These are phyloP conservation scores for Pseudogymnoascus sp. DNA, from an alignment of 2,329 filamentous ascomycete genomes.

Conservation along the genomic window DNA sequence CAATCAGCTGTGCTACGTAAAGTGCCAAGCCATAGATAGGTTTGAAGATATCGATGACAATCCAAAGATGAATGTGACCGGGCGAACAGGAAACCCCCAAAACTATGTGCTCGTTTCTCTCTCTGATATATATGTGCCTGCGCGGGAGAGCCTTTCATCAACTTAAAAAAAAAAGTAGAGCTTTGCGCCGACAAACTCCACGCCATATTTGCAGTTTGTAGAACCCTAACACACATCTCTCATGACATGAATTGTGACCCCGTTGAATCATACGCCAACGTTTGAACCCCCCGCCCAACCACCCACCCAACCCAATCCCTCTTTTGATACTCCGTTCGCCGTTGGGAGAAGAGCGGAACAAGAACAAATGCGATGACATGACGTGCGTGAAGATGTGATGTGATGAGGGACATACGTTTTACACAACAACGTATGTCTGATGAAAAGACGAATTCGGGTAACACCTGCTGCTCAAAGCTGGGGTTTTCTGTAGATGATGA, in stretches of 20 bases:
- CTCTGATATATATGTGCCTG: slow-evolving; percentile 3
- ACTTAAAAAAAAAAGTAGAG: not conserved
- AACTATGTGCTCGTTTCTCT: slow-evolving; percentile 3
- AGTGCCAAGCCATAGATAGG: not conserved
- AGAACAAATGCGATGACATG: slow-evolving; percentile 6
- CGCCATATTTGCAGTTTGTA: slow-evolving; percentile 5
- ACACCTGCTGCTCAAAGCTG: not conserved
- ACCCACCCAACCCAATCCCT: slow-evolving; percentile 2
- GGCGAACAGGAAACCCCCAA: not conserved
- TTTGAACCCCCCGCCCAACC: not conserved
- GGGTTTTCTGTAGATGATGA: not conserved
- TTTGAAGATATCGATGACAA: not conserved
- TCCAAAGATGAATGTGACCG: not conserved
- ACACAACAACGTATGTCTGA: not conserved
- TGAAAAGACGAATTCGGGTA: not conserved
- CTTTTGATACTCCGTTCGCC: slow-evolving; percentile 8
- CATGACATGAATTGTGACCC: slow-evolving; percentile 1
- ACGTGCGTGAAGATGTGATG: not conserved
- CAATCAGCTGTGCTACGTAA: not conserved
- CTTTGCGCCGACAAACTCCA: slow-evolving; percentile 5
- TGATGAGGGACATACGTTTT: not conserved
- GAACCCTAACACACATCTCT: slow-evolving; percentile 1
- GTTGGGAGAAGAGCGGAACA: slow-evolving; percentile 6
- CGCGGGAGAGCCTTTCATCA: not conserved
- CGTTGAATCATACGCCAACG: slow-evolving; percentile 2